These are phyloP conservation scores for Alternaria rosae DNA, from an alignment of 2,329 filamentous ascomycete species.

Conservation along the genomic window DNA sequence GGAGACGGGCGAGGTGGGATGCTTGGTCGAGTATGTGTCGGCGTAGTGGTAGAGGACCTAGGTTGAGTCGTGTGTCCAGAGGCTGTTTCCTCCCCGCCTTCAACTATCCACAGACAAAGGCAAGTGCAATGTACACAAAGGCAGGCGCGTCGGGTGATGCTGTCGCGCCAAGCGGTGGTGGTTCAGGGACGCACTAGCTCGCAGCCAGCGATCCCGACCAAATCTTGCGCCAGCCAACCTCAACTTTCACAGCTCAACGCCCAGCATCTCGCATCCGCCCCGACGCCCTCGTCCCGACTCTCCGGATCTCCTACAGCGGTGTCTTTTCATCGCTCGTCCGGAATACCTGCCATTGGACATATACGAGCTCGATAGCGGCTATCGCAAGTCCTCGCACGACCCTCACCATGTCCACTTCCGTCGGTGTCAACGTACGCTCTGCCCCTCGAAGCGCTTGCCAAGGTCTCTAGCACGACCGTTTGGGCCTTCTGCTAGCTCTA, in stretches of 20 bases:
- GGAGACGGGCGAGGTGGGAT: conserved; percentile 13
- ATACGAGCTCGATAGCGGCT: conserved; percentile 21
- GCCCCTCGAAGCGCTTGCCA: conserved; percentile 3
- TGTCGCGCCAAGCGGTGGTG: conserved; percentile 36
- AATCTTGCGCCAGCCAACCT: conserved; percentile 41
- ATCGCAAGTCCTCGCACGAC: conserved; percentile 32
- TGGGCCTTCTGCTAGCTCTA: conserved; percentile 5
- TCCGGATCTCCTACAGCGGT: conserved; percentile 22
- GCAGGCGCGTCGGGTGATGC: conserved; percentile 10
- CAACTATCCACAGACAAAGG: not conserved
- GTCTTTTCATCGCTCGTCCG: conserved; percentile 28
- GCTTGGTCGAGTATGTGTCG: not conserved
- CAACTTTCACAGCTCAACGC: conserved; percentile 36
- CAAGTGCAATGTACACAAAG: not conserved
- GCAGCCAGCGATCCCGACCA: conserved; percentile 24
- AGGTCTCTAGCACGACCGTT: not conserved
- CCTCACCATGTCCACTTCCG: conserved; percentile 54
- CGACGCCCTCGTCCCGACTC: conserved; percentile 27
- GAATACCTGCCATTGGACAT: conserved; percentile 42
- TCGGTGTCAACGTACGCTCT: conserved; percentile 61
- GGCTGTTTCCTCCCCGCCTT: not conserved
- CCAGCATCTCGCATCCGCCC: conserved; percentile 32
- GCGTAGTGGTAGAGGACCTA: not conserved
- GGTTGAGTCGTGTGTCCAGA: not conserved
- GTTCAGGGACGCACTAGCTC: conserved; percentile 29